Evolutionary conservation across 2,329 filamentous ascomycete genomes (phyloP), one percentile per base, ranked within the genome.

Genomic region (Colletotrichum sp.): DNA sequence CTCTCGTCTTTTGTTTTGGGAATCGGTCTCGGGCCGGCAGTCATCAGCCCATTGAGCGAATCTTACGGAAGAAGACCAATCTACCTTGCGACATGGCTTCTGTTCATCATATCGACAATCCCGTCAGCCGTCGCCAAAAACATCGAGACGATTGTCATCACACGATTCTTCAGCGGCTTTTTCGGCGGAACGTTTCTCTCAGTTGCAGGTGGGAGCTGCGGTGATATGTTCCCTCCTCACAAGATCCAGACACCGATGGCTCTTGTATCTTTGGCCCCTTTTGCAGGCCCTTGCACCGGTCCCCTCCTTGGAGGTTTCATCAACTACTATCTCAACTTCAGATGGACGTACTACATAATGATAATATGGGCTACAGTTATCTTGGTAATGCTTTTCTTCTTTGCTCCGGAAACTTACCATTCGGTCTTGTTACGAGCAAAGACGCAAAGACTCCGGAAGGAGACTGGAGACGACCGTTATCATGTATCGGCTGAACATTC

Each of bases 371-470:
- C 92, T 3, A 91, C 88, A 16, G 83, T 88, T 7, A 84, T 95
- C 80, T 88, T 95, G 65, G 81, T 88, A 12, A 85, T 92, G 72
- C 92, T 98, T 67, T 81, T 93, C 26, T 81, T 94, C 32, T 87
- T 96, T 48, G 95, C 98, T 3, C 96, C 96, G 8, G 96, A 98
- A 85, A 98, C 96, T 1, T 98, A 96, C 82, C 94, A 92, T 77
- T 91, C 90, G 10, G 88, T 96, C 16, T 85, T 96, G 60, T 87
- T 98, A 52, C 90, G 92, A 67, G 88, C 90, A 57, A 98, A 97
- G 82, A 95, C 96, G 3, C 87, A 87, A 70, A 88, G 87, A 68
- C 82, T 96, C 32, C 92, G 96, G 67, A 90, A 92, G 81, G 92
- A 94, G 75, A 98, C 94, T 0, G 93, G 94, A 16, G 93, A 98